Evolutionary conservation across 768 basidiomycete genomes (phyloP), one percentile per base, ranked within the genome.

Genomic region (Trametes cubensis): DNA sequence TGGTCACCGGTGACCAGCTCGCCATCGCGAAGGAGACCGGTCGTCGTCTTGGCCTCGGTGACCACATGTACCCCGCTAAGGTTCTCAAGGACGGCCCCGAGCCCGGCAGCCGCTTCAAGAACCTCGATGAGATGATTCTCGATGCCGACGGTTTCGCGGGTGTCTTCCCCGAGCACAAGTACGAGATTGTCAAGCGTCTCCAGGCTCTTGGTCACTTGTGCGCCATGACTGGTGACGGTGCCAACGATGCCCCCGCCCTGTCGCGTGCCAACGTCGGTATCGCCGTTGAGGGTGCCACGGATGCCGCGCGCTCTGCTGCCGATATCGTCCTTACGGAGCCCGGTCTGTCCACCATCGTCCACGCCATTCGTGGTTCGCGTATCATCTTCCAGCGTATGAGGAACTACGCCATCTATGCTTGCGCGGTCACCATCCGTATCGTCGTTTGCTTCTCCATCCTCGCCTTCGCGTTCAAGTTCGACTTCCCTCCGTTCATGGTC

Each of bases 1-100:
- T 98, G 96, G 96, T 98, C 63, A 98, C 96, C n/a, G 96, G 96
- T 82, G 96, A 98, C 75, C 96, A 98, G 81, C 93, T 98, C 73
- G 96, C 96, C 67, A 98, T 98, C 69, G 96, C 96, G 40, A 98
- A 98, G 85, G 96, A 98, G 78, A 98, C 96, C 64, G 96, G 96
- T 62, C 92, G 96, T 75, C 92, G 96, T 80, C 92, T 98, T 51
- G 95, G 96, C 69, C 82, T 98, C 63, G 96, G 96, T 73, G 96
- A 98, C 77, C 95, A 98, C 83, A 98, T 98, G 96, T 98, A 97
- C 82, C 89, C 96, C 45, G 92, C 95, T 58, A 97, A 94, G 83
- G 96, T 98, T n/a, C 85, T 98, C 74, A 96, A 97, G 85, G 93
- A 97, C 47, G 96, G 96, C 7, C 95, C 95, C 69, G 83, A 85